A percentile compares a stretch with the other conserved stretches of the same genome.
phyloP scores from a whole-genome alignment of 177 flowering plant species.

The Vitis hybrid region DNA sequence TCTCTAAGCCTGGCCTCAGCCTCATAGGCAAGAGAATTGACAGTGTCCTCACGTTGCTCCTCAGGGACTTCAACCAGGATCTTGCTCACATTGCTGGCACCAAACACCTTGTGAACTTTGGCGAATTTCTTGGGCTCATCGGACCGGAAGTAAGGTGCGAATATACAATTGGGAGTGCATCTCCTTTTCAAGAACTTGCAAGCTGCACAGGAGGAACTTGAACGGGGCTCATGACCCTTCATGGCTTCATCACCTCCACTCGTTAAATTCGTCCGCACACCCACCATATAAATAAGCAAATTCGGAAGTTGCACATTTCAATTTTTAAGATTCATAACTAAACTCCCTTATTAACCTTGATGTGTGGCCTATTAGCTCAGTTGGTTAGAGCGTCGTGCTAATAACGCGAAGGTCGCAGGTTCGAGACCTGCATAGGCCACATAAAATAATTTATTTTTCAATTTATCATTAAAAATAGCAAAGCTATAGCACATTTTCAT shows the following conservation, averaged over 20 bases:
- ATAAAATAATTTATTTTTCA: too few relatives aligned
- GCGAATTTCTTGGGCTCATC: conserved; percentile 63
- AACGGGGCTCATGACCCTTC: conserved; percentile 46
- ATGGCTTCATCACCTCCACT: conserved; percentile 13
- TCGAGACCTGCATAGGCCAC: conserved; percentile 34
- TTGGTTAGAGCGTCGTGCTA: conserved; percentile 34
- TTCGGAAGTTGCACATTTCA: too few relatives aligned
- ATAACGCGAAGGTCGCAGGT: conserved; percentile 24
- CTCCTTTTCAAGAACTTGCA: conserved; percentile 68
- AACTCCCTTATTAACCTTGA: too few relatives aligned
- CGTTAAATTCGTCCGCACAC: not conserved
- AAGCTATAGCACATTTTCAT: too few relatives aligned
- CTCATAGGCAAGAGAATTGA: conserved; percentile 60
- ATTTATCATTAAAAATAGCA: too few relatives aligned
- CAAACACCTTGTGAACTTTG: conserved; percentile 73
- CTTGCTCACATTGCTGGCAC: conserved; percentile 85
- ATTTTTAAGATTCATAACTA: too few relatives aligned
- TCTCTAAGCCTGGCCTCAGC: conserved; percentile 71
- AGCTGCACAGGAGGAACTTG: conserved; percentile 74
- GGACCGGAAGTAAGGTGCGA: conserved; percentile 66
- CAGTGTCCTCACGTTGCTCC: conserved; percentile 59
- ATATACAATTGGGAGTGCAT: conserved; percentile 59
- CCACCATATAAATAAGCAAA: too few relatives aligned
- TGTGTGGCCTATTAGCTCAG: conserved; percentile 22
- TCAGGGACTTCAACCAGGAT: conserved; percentile 58